These are phyloP conservation scores for Alternaria rosae DNA, from an alignment of 2,329 filamentous ascomycete genomes.

Conservation along the genomic window DNA sequence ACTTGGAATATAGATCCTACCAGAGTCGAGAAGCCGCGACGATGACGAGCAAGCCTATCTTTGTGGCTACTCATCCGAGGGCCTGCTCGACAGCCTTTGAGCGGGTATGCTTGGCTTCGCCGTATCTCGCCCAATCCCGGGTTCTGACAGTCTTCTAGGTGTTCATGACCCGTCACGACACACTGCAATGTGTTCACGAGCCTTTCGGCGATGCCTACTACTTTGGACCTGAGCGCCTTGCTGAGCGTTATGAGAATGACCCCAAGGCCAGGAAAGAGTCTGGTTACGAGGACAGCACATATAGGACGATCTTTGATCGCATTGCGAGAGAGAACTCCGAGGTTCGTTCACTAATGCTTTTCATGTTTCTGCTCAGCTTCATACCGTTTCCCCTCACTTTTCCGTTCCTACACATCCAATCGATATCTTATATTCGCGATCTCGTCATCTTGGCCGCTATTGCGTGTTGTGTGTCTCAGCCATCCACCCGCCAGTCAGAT, in stretches of 20 bases:
- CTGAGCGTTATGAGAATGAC: constrained; percentile 78
- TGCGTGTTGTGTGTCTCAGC: constrained; percentile 20
- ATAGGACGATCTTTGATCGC: constrained; percentile 76
- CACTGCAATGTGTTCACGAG: constrained; percentile 86
- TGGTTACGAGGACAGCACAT: constrained; percentile 75
- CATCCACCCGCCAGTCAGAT: neutral
- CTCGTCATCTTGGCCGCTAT: constrained; percentile 19
- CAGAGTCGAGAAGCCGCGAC: constrained; percentile 16
- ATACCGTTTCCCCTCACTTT: neutral
- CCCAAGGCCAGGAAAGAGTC: constrained; percentile 61
- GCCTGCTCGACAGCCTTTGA: constrained; percentile 98
- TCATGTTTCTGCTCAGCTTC: neutral
- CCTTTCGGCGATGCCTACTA: constrained; percentile 98
- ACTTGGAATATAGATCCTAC: constrained; percentile 36
- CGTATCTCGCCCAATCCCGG: neutral
- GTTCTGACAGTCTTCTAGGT: constrained; percentile 57
- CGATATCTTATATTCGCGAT: constrained; percentile 3
- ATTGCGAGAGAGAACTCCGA: constrained; percentile 76
- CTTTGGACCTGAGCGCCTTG: constrained; percentile 88
- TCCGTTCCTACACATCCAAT: neutral
- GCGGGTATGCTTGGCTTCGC: constrained; percentile 65
- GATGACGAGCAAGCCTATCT: constrained; percentile 84
- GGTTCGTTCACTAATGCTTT: constrained; percentile 61
- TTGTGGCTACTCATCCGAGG: constrained; percentile 91
- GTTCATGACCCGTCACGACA: constrained; percentile 92